Conservation (phyloP, 345 rosid genomes). For the Linum lewisii region DNA sequence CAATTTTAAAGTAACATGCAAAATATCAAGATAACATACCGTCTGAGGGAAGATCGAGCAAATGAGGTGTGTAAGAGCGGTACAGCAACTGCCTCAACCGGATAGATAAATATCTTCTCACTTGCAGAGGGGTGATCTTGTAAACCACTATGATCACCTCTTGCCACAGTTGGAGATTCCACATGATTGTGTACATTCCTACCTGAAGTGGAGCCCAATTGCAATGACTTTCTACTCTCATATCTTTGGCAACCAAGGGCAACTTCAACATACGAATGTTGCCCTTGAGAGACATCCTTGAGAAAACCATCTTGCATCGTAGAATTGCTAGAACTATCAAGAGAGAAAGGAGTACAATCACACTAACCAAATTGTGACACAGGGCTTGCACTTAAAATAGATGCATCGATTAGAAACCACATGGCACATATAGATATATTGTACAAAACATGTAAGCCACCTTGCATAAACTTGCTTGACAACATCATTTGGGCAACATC, state of each 20-base stretch:
- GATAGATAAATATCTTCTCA: conserved; percentile 73
- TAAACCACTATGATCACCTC: conserved; percentile 46
- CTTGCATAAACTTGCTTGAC: conserved; percentile 86
- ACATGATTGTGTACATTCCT: conserved; percentile 42
- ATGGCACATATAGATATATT: not conserved
- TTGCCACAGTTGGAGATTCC: conserved; percentile 50
- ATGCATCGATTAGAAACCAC: not conserved
- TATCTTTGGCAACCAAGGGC: conserved; percentile 62
- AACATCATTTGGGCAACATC: conserved; percentile 84
- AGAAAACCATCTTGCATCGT: conserved; percentile 57
- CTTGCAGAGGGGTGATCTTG: conserved; percentile 27
- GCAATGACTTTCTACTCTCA: conserved; percentile 35
- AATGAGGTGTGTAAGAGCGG: conserved; percentile 75
- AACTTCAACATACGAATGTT: conserved; percentile 70
- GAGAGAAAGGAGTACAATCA: conserved; percentile 11
- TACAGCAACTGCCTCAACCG: conserved; percentile 85
- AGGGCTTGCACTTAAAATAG: not conserved
- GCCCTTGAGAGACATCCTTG: conserved; percentile 54
- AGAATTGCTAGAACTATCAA: conserved; percentile 49
- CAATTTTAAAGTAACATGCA: not conserved
- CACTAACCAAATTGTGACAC: conserved; percentile 1
- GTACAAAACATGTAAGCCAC: conserved; percentile 27
- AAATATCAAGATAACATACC: conserved; percentile 27
- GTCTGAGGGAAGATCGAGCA: conserved; percentile 80
- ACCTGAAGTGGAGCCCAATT: conserved; percentile 26